Percentiles rank a stretch among this genome's conserved stretches.
Evolutionary conservation across 345 rosid genomes (phyloP).

Genomic region (Cardamine occulta): DNA sequence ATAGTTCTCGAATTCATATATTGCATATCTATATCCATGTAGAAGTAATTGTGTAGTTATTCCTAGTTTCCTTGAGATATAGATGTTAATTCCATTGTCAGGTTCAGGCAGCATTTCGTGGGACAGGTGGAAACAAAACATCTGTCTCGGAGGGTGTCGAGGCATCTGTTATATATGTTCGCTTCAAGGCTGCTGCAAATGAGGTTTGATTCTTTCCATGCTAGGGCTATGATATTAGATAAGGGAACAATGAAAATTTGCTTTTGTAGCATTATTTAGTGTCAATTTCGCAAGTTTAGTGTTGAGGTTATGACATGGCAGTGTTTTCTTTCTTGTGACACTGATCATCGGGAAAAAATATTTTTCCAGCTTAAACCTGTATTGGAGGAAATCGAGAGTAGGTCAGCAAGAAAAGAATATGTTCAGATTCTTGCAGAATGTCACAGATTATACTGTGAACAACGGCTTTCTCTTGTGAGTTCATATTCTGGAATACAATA

Average conservation of each 20-base stretch:
- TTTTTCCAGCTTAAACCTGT: slow-evolving; percentile 86
- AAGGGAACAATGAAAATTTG: not conserved
- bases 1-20: not conserved
- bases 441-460: slow-evolving; percentile 94
- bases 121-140: slow-evolving; percentile 65
- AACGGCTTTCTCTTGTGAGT: slow-evolving; percentile 84
- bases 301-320: not conserved
- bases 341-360: not conserved
- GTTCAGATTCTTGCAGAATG: slow-evolving; percentile 83
- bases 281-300: slow-evolving; percentile 27
- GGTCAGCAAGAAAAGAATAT: slow-evolving; percentile 91
- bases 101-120: slow-evolving; percentile 86
- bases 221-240: slow-evolving; percentile 1
- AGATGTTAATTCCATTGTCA: slow-evolving; percentile 43
- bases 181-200: slow-evolving; percentile 96
- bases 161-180: slow-evolving; percentile 90
- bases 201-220: slow-evolving; percentile 60
- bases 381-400: slow-evolving; percentile 87
- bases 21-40: slow-evolving; percentile 2
- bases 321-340: slow-evolving; percentile 3
- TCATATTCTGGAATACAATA: slow-evolving; percentile 24
- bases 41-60: slow-evolving; percentile 13
- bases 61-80: slow-evolving; percentile 31
- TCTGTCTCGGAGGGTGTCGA: slow-evolving; percentile 94
- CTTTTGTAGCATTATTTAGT: slow-evolving; percentile 1